Base-by-base conservation (phyloP, 2,329 filamentous ascomycete genomes). In the Aureobasidium lini region DNA sequence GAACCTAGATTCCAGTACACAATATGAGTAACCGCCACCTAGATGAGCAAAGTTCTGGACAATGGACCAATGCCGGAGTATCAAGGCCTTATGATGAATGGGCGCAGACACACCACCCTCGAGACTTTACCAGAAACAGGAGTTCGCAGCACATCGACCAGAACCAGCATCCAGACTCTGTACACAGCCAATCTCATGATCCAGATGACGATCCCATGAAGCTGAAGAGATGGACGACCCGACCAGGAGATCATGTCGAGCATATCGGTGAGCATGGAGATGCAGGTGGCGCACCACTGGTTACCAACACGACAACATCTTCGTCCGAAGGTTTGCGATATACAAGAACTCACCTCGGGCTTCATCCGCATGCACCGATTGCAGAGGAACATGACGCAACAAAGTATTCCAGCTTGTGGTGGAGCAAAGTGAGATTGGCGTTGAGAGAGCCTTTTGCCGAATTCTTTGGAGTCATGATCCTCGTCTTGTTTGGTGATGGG, bases 401-500 rank as follows among this genome's bases (percentile, higher is more conserved):
- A 1, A 64, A 67, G 42, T 69, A 72, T 16, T 69, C 70, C 6
- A 65, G 72, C 34, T 61, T 76, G 18, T 60, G 71, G 11, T 77
- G 74, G 75, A 70, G 70, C 4, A 68, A 68, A 23, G 67, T 75
- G 43, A 62, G 73, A 16, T 36, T 68, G 6, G 69, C 68, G 1
- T 63, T 77, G 28, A 68, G 75, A 60, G 76, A 77, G 62, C 75
- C 75, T 0, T 74, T 77, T 34, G 71, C 74, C 0, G 76, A 77
- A 61, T 77, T 77, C 64, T 76, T 72, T 63, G 75, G 75, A 1
- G 69, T 70, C 0, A 69, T 73, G 18, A 70, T 76, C 32, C 70
- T 77, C 67, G 70, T 76, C 3, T 67, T 75, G 58, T 78, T 77
- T 61, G 75, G 74, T n/a, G 66, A 77, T 62, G 75, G 74, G 6